Evolutionary conservation across 208 protist species (phyloP), one percentile per base, ranked within the genome.

Genomic region (Leishmania aethiopica): DNA sequence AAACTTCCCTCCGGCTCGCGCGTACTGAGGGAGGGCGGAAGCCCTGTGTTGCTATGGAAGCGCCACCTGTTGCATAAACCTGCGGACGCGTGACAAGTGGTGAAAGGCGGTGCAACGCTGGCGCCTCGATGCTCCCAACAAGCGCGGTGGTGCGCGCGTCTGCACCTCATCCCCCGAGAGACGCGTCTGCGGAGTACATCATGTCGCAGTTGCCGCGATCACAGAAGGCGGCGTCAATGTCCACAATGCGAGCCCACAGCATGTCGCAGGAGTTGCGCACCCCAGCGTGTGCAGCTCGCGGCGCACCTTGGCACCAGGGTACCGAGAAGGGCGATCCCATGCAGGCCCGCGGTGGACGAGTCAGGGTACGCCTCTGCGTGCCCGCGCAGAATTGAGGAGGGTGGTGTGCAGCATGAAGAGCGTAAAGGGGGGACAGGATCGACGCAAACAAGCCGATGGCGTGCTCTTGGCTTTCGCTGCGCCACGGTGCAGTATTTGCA

Each of bases 321-420:
- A 78, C 11, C 10, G 35, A 45, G 72, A 28, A 22, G 51, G 28
- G 22, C 35, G 19, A 47, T 83, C 72, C 80, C 80, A 83, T n/a
- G 51, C 45, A 32, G 8, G 35, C 3, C 55, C 59, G 3, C 59
- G n/a, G 32, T 22, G 40, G 15, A 74, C 62, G 15, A 47, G 11
- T 35, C 73, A n/a, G 10, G 53, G 78, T 17, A 78, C 17, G 17
- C 28, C 73, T 11, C 80, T 13, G 80, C 73, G 74, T 13, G 47
- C 35, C 17, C 55, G 55, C 37, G 74, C 74, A 6, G 80, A 60
- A 17, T 84, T 66, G 15, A 83, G 71, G 57, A 25, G 45, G 19
- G 80, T 73, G 32, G 80, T 84, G 80, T 79, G 64, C 32, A 84
- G 25, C 57, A 75, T 51, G 75, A 64, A 84, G 17, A 71, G 37